phyloP scores from a whole-genome alignment of 2,329 filamentous ascomycete species.

The Fusarium duplospermum region DNA sequence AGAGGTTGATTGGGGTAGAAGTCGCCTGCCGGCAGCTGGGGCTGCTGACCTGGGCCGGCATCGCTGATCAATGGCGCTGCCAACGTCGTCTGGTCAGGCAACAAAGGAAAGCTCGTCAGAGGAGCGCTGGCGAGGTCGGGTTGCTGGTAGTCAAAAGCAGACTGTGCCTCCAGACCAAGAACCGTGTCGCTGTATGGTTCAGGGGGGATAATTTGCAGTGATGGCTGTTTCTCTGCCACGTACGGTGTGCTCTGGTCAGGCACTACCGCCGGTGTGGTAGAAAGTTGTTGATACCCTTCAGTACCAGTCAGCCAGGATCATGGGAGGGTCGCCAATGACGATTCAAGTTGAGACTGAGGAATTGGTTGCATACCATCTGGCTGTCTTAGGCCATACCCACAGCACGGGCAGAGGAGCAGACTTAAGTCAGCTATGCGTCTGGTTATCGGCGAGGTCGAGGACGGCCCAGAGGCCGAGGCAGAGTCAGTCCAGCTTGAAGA shows the following conservation, averaged over 20 bases:
- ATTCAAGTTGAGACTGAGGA: not conserved
- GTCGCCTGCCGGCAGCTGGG: slow-evolving; percentile 28
- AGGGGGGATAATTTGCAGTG: slow-evolving; percentile 35
- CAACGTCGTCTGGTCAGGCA: slow-evolving; percentile 33
- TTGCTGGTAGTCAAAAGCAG: slow-evolving; percentile 30
- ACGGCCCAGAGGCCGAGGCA: slow-evolving; percentile 36
- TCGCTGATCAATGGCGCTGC: slow-evolving; percentile 29
- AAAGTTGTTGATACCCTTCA: slow-evolving; percentile 52
- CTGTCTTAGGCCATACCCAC: slow-evolving; percentile 44
- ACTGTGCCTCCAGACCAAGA: slow-evolving; percentile 27
- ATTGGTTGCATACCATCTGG: slow-evolving; percentile 45
- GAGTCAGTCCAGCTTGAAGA: slow-evolving; percentile 39
- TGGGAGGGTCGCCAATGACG: not conserved
- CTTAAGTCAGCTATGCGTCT: slow-evolving; percentile 46
- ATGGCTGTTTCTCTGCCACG: slow-evolving; percentile 44
- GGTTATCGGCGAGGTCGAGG: slow-evolving; percentile 42
- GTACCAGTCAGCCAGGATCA: slow-evolving; percentile 23
- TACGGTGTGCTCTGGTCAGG: slow-evolving; percentile 50
- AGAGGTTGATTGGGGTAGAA: slow-evolving; percentile 36
- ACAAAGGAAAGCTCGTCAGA: slow-evolving; percentile 37
- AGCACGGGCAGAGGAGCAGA: slow-evolving; percentile 48
- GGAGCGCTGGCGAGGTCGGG: slow-evolving; percentile 31
- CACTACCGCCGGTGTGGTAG: slow-evolving; percentile 37
- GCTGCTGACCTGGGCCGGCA: slow-evolving; percentile 23
- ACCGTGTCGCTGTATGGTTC: slow-evolving; percentile 30